A percentile compares a stretch with the other conserved stretches of the same genome.
Conservation (phyloP, 2,329 filamentous ascomycete genomes). For the Geosmithia putterillii region DNA sequence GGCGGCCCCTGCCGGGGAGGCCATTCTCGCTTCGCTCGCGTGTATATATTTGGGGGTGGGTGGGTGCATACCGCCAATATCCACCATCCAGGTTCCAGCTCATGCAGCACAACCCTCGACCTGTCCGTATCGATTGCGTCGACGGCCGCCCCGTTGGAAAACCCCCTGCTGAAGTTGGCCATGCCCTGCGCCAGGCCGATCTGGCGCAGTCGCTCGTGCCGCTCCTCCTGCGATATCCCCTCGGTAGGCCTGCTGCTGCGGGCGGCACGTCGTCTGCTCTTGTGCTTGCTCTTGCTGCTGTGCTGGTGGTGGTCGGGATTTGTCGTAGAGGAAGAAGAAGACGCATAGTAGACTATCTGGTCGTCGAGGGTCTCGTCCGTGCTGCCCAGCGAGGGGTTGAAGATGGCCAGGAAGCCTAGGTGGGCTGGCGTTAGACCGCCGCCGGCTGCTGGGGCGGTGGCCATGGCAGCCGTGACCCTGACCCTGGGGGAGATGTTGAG, state of each 20-base stretch:
- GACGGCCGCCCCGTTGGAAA: constrained; percentile 64
- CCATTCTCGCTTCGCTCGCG: no score
- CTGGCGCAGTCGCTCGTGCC: constrained; percentile 80
- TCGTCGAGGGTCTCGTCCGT: constrained; percentile 50
- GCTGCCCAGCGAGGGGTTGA: constrained; percentile 70
- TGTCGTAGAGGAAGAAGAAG: constrained; percentile 42
- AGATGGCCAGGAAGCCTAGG: constrained; percentile 85
- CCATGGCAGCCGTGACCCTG: no score
- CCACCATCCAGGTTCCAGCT: constrained; percentile 92
- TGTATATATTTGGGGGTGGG: no score
- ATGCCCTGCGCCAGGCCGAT: constrained; percentile 95
- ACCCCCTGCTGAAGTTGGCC: constrained; percentile 83
- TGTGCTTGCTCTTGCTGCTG: constrained; percentile 16
- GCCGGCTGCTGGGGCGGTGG: constrained; percentile 3
- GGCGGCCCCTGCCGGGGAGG: no score
- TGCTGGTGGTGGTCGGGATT: not conserved
- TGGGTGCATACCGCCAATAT: constrained; percentile 61
- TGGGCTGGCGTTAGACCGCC: constrained; percentile 49
- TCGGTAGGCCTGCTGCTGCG: constrained; percentile 26
- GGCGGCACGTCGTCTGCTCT: constrained; percentile 22
- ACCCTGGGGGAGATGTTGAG: no score
- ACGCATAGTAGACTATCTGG: constrained; percentile 87
- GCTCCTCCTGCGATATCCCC: constrained; percentile 46
- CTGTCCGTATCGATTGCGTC: constrained; percentile 88
- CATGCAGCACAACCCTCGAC: constrained; percentile 69